Evolutionary conservation across 2,329 filamentous ascomycete genomes (phyloP).

Genomic region (Sphaerulina populicola): DNA sequence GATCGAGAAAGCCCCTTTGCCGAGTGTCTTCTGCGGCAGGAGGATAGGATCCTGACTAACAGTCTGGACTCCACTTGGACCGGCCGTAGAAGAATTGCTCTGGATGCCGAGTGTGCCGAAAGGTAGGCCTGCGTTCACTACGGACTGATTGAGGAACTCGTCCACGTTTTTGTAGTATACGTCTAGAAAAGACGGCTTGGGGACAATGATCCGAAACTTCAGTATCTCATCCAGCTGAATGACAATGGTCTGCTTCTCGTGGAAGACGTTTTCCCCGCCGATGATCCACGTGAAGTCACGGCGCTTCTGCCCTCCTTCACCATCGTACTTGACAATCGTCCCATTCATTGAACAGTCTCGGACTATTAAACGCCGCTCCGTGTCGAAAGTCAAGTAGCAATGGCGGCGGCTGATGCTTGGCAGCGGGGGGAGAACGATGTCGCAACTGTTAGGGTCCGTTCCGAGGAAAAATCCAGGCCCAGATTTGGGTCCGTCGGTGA

Average conservation of each 20-base stretch:
- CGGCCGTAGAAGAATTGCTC: no score
- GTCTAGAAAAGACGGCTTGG: no score
- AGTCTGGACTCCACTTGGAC: no score
- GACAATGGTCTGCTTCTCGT: no score
- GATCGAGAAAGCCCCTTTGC: neutral
- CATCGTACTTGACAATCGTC: neutral
- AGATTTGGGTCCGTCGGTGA: neutral
- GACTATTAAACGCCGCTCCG: neutral
- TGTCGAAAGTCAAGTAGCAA: neutral
- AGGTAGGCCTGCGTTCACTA: no score
- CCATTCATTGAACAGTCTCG: neutral
- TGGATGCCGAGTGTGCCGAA: no score
- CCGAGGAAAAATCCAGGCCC: neutral
- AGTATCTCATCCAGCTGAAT: no score
- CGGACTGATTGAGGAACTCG: no score
- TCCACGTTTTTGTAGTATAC: no score
- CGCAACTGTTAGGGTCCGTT: neutral
- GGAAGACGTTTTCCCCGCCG: no score
- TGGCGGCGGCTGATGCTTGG: neutral
- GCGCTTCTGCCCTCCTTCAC: neutral
- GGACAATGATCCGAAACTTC: no score
- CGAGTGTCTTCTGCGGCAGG: slow-evolving; percentile 1
- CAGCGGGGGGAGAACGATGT: neutral
- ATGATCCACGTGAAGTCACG: slow-evolving; percentile 1
- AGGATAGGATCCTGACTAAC: neutral